phyloP scores from a whole-genome alignment of 768 basidiomycete species.

The Pleurotus ostreatus region DNA sequence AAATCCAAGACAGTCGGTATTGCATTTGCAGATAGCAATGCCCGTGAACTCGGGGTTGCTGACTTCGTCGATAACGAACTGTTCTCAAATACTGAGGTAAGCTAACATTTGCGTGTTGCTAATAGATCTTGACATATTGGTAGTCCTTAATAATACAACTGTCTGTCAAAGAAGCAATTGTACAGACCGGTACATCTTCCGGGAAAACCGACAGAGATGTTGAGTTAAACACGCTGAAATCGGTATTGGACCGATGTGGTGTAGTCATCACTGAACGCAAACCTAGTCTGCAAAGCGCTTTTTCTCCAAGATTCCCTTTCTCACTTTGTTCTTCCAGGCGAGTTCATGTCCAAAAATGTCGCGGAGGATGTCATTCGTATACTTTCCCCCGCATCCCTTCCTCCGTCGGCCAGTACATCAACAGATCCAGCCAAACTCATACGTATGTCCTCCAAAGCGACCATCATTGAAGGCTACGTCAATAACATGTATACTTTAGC shows the following conservation, averaged over 20 bases:
- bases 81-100: slow-evolving; percentile 94
- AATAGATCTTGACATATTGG: neutral
- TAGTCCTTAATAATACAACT: slow-evolving; percentile 95
- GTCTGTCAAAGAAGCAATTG: slow-evolving; percentile 93
- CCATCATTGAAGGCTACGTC: neutral
- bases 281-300: slow-evolving; percentile 40
- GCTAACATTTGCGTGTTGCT: slow-evolving; percentile 5
- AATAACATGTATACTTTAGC: slow-evolving; percentile 38
- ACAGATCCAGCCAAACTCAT: slow-evolving; percentile 49
- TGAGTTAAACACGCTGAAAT: slow-evolving; percentile 82
- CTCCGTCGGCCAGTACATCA: slow-evolving; percentile 33
- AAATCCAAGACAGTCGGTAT: slow-evolving; percentile 76
- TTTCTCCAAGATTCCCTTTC: neutral
- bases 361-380: slow-evolving; percentile 76
- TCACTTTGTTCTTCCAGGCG: slow-evolving; percentile 43
- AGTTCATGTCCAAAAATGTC: slow-evolving; percentile 78
- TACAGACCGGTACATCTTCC: slow-evolving; percentile 68
- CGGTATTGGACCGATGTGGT: slow-evolving; percentile 84
- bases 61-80: slow-evolving; percentile 94
- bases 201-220: slow-evolving; percentile 79
- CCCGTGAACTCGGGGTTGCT: slow-evolving; percentile 80
- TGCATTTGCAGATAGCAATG: slow-evolving; percentile 89
- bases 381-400: slow-evolving; percentile 42
- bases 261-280: slow-evolving; percentile 90
- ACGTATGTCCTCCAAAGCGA: slow-evolving; percentile 34